Evolutionary conservation across 805 yeast species (phyloP).

Genomic region (Lipomyces lipofer): DNA sequence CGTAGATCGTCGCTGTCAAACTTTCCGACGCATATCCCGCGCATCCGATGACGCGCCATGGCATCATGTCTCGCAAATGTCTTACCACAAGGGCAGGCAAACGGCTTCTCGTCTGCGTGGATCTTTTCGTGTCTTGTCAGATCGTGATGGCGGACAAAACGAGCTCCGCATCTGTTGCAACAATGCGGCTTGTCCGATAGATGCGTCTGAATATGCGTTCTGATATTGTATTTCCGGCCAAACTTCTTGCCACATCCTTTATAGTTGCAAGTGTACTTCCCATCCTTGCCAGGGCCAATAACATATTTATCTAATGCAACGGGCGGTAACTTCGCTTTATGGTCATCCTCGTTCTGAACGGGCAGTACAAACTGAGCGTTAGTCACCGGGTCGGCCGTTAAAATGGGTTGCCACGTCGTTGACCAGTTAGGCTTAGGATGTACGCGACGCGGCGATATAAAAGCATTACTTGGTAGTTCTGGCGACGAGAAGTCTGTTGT

Average conservation of each 20-base stretch:
- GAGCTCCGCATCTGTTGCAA: constrained; percentile 72
- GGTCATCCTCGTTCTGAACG: constrained; percentile 9
- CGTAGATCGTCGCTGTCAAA: constrained; percentile 6
- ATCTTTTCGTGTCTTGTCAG: constrained; percentile 85
- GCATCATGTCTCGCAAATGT: constrained; percentile 90
- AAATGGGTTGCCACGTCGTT: constrained; percentile 28
- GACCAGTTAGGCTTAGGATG: constrained; percentile 6
- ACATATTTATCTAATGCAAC: constrained; percentile 21
- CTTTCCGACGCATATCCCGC: constrained; percentile 62
- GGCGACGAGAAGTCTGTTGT: constrained; percentile 29
- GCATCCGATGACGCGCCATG: constrained; percentile 70
- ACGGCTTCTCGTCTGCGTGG: constrained; percentile 68
- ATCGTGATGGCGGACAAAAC: constrained; percentile 95
- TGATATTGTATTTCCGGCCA: constrained; percentile 83
- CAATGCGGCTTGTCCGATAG: constrained; percentile 88
- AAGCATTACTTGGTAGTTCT: constrained; percentile 9
- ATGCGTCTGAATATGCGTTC: constrained; percentile 97
- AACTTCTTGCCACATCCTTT: constrained; percentile 79
- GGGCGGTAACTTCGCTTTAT: constrained; percentile 10
- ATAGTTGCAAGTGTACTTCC: constrained; percentile 71
- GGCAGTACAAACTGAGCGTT: constrained; percentile 7
- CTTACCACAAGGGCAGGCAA: constrained; percentile 89
- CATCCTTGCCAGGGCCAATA: constrained; percentile 51
- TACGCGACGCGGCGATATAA: constrained; percentile 6
- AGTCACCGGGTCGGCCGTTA: constrained; percentile 28